phyloP scores from a whole-genome alignment of 306 rosid species.

The Alnus rubra region DNA sequence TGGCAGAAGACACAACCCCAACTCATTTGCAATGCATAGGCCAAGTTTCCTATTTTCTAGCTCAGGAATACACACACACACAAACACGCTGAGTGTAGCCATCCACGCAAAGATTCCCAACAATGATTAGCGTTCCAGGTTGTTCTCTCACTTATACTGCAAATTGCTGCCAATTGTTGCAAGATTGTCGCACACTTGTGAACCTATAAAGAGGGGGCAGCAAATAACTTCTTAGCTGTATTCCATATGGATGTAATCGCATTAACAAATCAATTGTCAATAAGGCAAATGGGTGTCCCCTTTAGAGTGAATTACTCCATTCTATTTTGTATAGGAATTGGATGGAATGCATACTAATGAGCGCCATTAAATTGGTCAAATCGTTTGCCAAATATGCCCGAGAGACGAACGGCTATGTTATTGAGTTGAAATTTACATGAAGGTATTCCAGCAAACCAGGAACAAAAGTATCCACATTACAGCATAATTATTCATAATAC shows the following conservation, averaged over 20 bases:
- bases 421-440: neutral
- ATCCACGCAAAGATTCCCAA: constrained; percentile 85
- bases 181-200: constrained; percentile 96
- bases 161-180: constrained; percentile 88
- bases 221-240: constrained; percentile 21
- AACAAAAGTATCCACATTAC: neutral
- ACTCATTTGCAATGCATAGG: neutral
- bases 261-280: constrained; percentile 4
- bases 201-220: constrained; percentile 52
- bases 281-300: neutral
- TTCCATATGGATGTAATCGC: constrained; percentile 20
- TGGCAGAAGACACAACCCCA: no score
- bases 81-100: constrained; percentile 69
- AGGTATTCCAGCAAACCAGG: neutral
- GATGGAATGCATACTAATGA: neutral
- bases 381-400: constrained; percentile 5
- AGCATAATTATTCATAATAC: neutral
- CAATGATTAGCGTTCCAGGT: constrained; percentile 68
- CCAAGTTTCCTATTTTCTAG: neutral
- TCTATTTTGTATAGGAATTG: neutral
- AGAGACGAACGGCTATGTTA: constrained; percentile 6
- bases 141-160: constrained; percentile 83
- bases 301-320: neutral
- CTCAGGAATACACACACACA: neutral
- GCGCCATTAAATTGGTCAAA: neutral